These are phyloP conservation scores for Verticillium albo-atrum DNA, from an alignment of 2,329 filamentous ascomycete species.

Conservation along the genomic window DNA sequence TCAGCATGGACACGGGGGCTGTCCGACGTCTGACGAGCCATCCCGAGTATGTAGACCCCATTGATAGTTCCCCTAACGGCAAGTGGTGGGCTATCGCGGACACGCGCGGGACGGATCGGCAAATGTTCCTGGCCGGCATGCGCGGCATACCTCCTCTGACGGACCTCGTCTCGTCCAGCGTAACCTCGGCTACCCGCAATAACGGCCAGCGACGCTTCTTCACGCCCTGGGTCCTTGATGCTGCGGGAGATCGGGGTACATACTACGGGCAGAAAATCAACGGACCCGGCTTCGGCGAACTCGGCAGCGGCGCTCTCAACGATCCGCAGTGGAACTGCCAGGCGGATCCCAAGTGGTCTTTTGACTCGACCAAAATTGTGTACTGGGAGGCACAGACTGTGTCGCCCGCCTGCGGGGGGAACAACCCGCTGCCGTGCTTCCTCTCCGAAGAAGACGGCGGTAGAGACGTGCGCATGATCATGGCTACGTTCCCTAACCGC, in stretches of 20 bases:
- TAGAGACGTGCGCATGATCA: slow-evolving; percentile 30
- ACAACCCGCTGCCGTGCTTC: slow-evolving; percentile 32
- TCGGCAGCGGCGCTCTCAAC: slow-evolving; percentile 23
- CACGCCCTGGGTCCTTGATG: slow-evolving; percentile 33
- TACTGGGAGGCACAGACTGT: slow-evolving; percentile 31
- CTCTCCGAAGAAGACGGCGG: slow-evolving; percentile 29
- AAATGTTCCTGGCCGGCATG: slow-evolving; percentile 30
- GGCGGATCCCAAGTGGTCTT: slow-evolving; percentile 33
- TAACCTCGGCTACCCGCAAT: slow-evolving; percentile 32
- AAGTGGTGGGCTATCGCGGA: slow-evolving; percentile 33
- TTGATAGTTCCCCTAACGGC: slow-evolving; percentile 32
- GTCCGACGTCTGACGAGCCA: slow-evolving; percentile 32
- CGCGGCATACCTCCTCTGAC: slow-evolving; percentile 30
- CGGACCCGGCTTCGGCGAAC: slow-evolving; percentile 18
- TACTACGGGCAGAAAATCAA: slow-evolving; percentile 37
- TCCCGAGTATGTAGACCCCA: slow-evolving; percentile 33
- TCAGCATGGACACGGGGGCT: slow-evolving; percentile 26
- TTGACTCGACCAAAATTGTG: slow-evolving; percentile 32
- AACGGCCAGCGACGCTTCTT: slow-evolving; percentile 37
- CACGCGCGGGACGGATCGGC: slow-evolving; percentile 29
- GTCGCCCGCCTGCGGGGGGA: slow-evolving; percentile 32
- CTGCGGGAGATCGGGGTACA: slow-evolving; percentile 31
- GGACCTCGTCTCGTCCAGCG: slow-evolving; percentile 23
- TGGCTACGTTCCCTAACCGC: slow-evolving; percentile 29
- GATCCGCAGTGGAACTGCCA: slow-evolving; percentile 38